Evolutionary conservation across 2,329 filamentous ascomycete species (phyloP), one percentile per base, ranked within the genome.

Genomic region (Triangularia setosa): DNA sequence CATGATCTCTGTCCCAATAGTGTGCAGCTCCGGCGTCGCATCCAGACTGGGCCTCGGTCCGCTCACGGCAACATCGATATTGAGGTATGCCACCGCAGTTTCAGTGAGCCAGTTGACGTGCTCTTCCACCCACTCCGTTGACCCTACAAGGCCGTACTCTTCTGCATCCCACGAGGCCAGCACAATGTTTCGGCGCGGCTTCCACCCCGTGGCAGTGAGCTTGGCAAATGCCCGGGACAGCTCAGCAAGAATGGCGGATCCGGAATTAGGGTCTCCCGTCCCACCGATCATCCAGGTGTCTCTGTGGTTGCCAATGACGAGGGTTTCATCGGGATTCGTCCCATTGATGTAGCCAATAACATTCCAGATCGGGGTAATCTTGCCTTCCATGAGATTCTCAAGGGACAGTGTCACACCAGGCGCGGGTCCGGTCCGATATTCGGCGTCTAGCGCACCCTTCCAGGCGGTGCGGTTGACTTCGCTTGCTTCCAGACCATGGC

Each of bases 151-250:
- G 75, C 97, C 97, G 79, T 96, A 97, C 76, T 94, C 92, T 70
- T 90, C 90, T 1, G 87, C 95, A 75, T 98, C 95, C 94, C 94
- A 99, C 40, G 91, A 96, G 72, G 93, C 92, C 75, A 99, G 97
- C 74, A 96, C 90, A 68, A 99, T 96, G 2, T 92, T 95, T 11
- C 95, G 89, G n/a, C 96, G 81, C 1, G 95, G 95, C 30, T 91
- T 85, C 95, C 95, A 98, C 59, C 93, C 93, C 62, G 87, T 85
- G 21, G 82, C 78, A 24, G 88, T 82, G 18, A 98, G 83, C 68
- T 92, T 87, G 44, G 92, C 92, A 72, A 98, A 92, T 57, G 97
- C 88, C 48, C 90, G 87, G 25, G 91, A 88, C 65, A 98, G 83
- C 78, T 98, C 95, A 61, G 97, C 84, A 82, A 98, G 89, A 44